Percentiles rank a stretch among this genome's conserved stretches.
Evolutionary conservation across 2,329 filamentous ascomycete species (phyloP).

Genomic region (Pseudopyricularia javanii): DNA sequence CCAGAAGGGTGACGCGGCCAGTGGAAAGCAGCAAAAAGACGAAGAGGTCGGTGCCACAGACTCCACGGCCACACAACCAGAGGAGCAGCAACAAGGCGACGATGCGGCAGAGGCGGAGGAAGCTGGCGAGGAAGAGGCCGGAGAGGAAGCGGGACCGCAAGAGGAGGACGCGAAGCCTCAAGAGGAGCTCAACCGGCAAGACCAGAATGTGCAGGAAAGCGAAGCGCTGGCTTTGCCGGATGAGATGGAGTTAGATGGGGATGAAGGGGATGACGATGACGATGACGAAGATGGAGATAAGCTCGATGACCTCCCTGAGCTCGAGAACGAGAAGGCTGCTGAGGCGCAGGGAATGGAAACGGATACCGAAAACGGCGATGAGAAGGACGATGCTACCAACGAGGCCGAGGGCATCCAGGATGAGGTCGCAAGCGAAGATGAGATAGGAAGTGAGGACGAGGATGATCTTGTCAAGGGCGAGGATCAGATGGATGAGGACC

Average conservation of each 20-base stretch:
- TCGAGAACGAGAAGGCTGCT: conserved; percentile 15
- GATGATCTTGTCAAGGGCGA: conserved; percentile 12
- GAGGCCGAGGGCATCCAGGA: conserved; percentile 45
- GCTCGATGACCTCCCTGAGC: conserved; percentile 44
- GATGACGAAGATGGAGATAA: conserved; percentile 33
- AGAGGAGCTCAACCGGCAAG: conserved; percentile 46
- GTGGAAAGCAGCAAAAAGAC: conserved; percentile 51
- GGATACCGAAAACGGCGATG: conserved; percentile 29
- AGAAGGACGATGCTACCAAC: conserved; percentile 13
- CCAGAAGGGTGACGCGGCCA: conserved; percentile 60
- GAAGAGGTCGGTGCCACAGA: conserved; percentile 44
- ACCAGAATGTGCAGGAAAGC: conserved; percentile 70
- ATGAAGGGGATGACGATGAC: conserved; percentile 42
- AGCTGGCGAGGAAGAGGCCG: conserved; percentile 37
- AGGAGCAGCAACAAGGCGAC: conserved; percentile 34
- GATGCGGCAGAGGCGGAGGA: conserved; percentile 24
- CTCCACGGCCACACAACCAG: conserved; percentile 36
- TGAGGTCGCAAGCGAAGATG: conserved; percentile 38
- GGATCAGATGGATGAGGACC: conserved; percentile 29
- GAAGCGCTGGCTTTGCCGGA: conserved; percentile 76
- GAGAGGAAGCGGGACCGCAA: conserved; percentile 50
- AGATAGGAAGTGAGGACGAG: conserved; percentile 15
- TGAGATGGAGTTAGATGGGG: conserved; percentile 75
- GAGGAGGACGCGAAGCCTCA: conserved; percentile 42
- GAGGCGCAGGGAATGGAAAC: conserved; percentile 17